These are phyloP conservation scores for Tetracladium marchalianum DNA, from an alignment of 495 filamentous ascomycete genomes.

Conservation along the genomic window DNA sequence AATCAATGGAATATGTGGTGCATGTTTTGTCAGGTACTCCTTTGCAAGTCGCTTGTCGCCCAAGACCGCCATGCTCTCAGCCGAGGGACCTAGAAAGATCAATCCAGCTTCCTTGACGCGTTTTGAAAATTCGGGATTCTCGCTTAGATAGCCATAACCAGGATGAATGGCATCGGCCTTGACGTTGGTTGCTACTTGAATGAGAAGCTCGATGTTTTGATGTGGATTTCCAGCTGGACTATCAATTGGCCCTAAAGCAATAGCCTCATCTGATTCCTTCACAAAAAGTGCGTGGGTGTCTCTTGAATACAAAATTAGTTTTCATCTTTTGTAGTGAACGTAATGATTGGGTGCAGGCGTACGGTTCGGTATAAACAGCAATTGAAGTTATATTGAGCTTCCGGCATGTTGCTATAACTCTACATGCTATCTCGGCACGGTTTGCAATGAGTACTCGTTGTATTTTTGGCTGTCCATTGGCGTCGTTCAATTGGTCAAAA, in stretches of 20 bases:
- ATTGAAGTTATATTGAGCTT: background rate
- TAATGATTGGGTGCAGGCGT: background rate
- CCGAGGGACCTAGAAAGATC: conserved; percentile 41
- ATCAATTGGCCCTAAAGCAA: background rate
- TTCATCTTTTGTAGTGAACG: too few relatives aligned
- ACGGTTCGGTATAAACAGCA: conserved; percentile 2
- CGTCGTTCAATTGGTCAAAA: too few relatives aligned
- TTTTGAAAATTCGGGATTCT: conserved; percentile 40
- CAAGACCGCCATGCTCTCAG: conserved; percentile 35
- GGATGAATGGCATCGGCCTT: conserved; percentile 39
- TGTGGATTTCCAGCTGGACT: conserved; percentile 10
- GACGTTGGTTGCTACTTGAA: conserved; percentile 1
- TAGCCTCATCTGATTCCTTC: background rate
- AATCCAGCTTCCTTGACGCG: conserved; percentile 38
- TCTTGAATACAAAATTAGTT: background rate
- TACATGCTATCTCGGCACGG: background rate
- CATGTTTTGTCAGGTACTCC: conserved; percentile 35
- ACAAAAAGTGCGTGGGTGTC: background rate
- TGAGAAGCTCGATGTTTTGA: conserved; percentile 1
- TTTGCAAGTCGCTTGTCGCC: conserved; percentile 47
- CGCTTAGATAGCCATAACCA: conserved; percentile 50
- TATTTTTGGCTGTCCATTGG: too few relatives aligned
- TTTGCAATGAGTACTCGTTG: background rate
- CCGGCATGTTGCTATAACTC: background rate
- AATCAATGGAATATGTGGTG: conserved; percentile 34